Conservation (phyloP, 257 asterid species). For the Pogostemon cablin region DNA sequence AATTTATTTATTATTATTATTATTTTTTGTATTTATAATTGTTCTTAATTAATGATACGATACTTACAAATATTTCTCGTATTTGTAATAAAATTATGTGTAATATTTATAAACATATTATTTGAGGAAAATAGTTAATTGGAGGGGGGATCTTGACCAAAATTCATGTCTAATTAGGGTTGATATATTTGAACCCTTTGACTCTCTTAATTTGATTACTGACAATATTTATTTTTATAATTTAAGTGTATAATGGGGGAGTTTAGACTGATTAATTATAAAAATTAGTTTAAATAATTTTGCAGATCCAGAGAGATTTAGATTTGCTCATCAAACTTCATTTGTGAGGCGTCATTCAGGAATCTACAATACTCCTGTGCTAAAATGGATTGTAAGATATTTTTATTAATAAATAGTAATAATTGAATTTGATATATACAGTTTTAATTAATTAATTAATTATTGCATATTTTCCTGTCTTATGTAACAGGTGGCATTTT, state of each 20-base stretch:
- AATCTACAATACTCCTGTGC: slow-evolving; percentile 46
- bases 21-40: neutral
- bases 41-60: too few relatives aligned
- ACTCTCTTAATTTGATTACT: too few relatives aligned
- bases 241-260: too few relatives aligned
- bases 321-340: slow-evolving; percentile 67
- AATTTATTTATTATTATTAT: slow-evolving; percentile 6
- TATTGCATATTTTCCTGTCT: neutral
- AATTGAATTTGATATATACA: too few relatives aligned
- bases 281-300: neutral
- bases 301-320: slow-evolving; percentile 63
- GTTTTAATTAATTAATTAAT: neutral
- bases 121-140: too few relatives aligned
- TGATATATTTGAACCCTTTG: too few relatives aligned
- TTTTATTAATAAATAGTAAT: neutral
- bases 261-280: neutral
- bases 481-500: slow-evolving; percentile 68
- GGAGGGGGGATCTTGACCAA: too few relatives aligned
- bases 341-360: slow-evolving; percentile 67
- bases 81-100: too few relatives aligned
- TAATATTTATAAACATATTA: too few relatives aligned
- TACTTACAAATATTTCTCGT: too few relatives aligned
- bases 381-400: slow-evolving; percentile 62
- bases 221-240: too few relatives aligned
- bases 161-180: too few relatives aligned